These are phyloP conservation scores for Euryodendron excelsum DNA, from an alignment of 148 eudicot species.

Conservation along the genomic window DNA sequence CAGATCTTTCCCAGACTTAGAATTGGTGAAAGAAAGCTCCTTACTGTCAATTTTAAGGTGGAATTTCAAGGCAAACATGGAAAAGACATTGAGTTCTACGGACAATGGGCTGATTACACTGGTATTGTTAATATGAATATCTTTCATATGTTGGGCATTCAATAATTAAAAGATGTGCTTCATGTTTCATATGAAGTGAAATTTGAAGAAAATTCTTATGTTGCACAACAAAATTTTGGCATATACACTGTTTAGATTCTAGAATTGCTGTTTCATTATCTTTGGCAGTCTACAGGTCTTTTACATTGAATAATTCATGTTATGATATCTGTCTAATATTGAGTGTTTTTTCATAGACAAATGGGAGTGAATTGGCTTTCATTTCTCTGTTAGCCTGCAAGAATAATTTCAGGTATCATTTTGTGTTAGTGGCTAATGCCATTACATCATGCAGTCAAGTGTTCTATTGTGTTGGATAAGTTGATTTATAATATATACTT, in stretches of 20 bases:
- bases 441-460: background rate
- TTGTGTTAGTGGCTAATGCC: background rate
- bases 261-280: background rate
- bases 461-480: background rate
- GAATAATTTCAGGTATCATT: conserved; percentile 48
- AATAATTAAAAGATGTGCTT: background rate
- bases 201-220: background rate
- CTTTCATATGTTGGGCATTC: background rate
- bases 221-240: background rate
- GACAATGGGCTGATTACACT: conserved; percentile 54
- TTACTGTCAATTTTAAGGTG: conserved; percentile 23
- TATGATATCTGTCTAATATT: background rate
- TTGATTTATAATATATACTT: background rate
- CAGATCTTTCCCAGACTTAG: conserved; percentile 21
- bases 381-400: conserved; percentile 50
- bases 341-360: conserved; percentile 34
- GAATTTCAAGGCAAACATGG: conserved; percentile 46
- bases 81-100: conserved; percentile 47
- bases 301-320: background rate
- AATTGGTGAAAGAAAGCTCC: conserved; percentile 19
- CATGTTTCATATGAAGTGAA: background rate
- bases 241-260: background rate
- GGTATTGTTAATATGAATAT: conserved; percentile 35
- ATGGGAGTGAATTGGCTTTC: conserved; percentile 69
- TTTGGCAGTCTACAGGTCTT: conserved; percentile 3